Evolutionary conservation across 768 basidiomycete genomes (phyloP), one percentile per base, ranked within the genome.

Genomic region (Cyclocybe cylindracea): DNA sequence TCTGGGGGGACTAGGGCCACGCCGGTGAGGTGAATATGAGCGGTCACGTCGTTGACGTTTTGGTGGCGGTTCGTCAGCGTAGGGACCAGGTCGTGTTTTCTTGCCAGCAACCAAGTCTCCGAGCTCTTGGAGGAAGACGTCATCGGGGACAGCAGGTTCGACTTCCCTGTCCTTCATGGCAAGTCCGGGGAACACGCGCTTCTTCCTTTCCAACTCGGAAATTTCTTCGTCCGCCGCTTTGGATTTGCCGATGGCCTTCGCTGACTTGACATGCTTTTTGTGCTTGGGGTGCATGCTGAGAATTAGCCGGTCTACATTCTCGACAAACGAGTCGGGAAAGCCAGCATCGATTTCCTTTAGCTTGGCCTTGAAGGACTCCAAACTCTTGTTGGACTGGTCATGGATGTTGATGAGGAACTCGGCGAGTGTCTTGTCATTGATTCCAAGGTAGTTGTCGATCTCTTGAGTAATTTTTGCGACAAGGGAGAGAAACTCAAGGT

Each of bases 321-420:
- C 89, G 51, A 96, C 72, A 65, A 98, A 91, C 24, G 91, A 91
- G 55, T 91, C 91, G 3, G 94, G 88, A 63, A 98, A 94, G 57
- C 84, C 85, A 14, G 91, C 90, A 16, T 86, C 93, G 53, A 82
- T 76, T 53, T 87, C 85, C 48, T 79, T 77, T 40, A 98, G 80
- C 66, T 90, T 87, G 43, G 70, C 65, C 73, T 93, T 91, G 82
- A 98, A 99, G 42, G 84, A 83, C 6, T 77, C 73, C 45, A 94
- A 77, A 56, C 83, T 86, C 58, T 71, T 72, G 64, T 87, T 88
- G 65, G 88, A 87, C 60, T 89, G 71, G 57, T 89, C 88, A 70
- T 98, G 96, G 51, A 98, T 82, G 56, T 82, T 74, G 57, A 99
- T 94, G 56, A 98, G 84, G 68, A 95, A 99, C 73, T 98, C 96